Evolutionary conservation across 1,139 yeast species (phyloP), one percentile per base, ranked within the genome.

Genomic region (Entelexis sorbosivorans): DNA sequence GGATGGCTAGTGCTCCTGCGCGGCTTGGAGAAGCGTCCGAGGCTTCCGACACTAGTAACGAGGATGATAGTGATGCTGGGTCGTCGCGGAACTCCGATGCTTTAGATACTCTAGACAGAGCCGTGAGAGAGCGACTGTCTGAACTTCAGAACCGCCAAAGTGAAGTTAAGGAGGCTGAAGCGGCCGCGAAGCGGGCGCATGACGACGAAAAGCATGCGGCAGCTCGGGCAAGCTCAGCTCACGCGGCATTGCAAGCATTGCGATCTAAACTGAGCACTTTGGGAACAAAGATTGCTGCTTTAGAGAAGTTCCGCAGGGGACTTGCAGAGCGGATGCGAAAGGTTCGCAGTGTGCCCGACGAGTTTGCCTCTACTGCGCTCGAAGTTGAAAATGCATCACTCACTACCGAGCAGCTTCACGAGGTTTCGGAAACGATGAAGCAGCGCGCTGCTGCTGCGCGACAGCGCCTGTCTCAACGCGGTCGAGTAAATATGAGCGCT

Each of bases 401-500:
- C 19, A 10, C 46, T 1, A 20, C 28, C 14, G 31, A 42, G 2
- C 38, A 42, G 32, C 38, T 42, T 6, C 26, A 28, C 10, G 24
- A 26, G 13, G 16, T 44, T 4, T n/a, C 28, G 17, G 13, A 20
- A 11, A 36, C 28, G 9, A 19, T 48, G 36, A 19, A 43, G 14
- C 11, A 9, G 28, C 44, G 46, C 14, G 39, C 44, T 3, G 38
- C 24, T 19, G 48, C 33, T 17, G 32, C 43, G 19, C 32, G 48
- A 7, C 13, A 77, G 75, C 40, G 76, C 75, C 34, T 71, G 88
- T 44, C 74, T 76, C 38, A 74, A 78, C 59, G 83, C 77, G 64
- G 76, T 78, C 22, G 95, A 65, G 85, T 91, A 53, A 91, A 91
- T 68, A 85, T 84, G 63, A 85, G 87, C 62, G 96, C 98, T 0